Evolutionary conservation across 768 basidiomycete species (phyloP).

Genomic region (Leccinum subtestaceum): DNA sequence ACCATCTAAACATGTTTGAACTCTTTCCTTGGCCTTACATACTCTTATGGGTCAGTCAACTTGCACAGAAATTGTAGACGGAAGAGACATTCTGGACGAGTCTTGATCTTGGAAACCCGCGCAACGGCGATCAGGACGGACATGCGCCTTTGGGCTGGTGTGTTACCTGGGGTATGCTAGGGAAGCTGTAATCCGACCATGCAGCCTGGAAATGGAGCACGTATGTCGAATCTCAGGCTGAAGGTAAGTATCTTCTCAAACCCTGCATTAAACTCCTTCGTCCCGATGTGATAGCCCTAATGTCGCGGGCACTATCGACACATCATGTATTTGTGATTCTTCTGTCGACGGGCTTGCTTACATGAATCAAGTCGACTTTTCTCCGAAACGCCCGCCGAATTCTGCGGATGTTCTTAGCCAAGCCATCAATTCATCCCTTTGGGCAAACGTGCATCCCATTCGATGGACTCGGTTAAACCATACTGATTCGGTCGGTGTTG

Average conservation of each 20-base stretch:
- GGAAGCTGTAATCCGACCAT: not conserved
- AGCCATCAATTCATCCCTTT: not conserved
- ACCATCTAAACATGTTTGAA: not conserved
- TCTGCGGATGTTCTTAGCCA: constrained; percentile 3
- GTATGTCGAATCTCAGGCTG: constrained; percentile 1
- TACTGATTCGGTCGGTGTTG: not conserved
- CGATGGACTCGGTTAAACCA: not conserved
- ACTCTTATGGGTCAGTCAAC: not conserved
- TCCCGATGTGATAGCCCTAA: constrained; percentile 23
- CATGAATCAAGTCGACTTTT: not conserved
- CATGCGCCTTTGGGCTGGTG: constrained; percentile 18
- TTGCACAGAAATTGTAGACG: not conserved
- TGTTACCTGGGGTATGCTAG: constrained; percentile 3
- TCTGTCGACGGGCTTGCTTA: constrained; percentile 2
- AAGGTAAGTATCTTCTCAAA: constrained; percentile 10
- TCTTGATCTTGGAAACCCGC: not conserved
- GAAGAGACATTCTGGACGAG: not conserved
- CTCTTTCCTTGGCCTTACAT: not conserved
- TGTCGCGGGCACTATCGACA: not conserved
- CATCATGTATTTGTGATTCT: not conserved
- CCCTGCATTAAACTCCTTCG: constrained; percentile 6
- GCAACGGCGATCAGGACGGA: constrained; percentile 28
- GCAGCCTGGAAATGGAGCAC: constrained; percentile 12
- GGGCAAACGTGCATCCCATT: constrained; percentile 2
- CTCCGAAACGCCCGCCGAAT: constrained; percentile 7